Evolutionary conservation across 179 eudicot species (phyloP).

Genomic region (Pouteria campechiana): DNA sequence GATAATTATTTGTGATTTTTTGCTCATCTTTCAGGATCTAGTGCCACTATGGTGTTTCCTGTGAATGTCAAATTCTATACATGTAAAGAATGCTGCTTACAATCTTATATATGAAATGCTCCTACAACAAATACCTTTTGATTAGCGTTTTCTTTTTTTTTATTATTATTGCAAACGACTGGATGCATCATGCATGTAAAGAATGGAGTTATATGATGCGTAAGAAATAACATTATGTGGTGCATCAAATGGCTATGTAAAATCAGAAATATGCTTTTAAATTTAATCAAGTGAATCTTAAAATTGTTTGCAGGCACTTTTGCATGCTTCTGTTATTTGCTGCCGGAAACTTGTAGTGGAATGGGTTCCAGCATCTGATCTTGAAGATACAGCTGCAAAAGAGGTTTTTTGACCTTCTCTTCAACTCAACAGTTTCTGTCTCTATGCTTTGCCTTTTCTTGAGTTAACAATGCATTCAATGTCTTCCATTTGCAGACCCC

Average conservation of each 20-base stretch:
- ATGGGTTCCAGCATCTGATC: slow-evolving; percentile 82
- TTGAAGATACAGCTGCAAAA: slow-evolving; percentile 53
- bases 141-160: too few species aligned
- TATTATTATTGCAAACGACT: too few species aligned
- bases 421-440: neutral
- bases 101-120: too few species aligned
- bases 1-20: too few species aligned
- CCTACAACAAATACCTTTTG: too few species aligned
- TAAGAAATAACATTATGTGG: neutral
- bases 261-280: neutral
- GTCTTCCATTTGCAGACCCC: slow-evolving; percentile 54
- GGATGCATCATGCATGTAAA: too few species aligned
- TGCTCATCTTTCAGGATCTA: too few species aligned
- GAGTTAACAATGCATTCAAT: neutral
- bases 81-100: too few species aligned
- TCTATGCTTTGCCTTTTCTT: slow-evolving; percentile 1
- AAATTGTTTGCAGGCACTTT: slow-evolving; percentile 63
- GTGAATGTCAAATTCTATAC: too few species aligned
- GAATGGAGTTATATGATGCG: too few species aligned
- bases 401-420: slow-evolving; percentile 44
- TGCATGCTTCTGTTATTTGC: slow-evolving; percentile 88
- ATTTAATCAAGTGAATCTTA: neutral
- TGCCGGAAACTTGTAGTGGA: slow-evolving; percentile 49
- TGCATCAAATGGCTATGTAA: neutral
- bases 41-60: too few species aligned